Base-by-base conservation (phyloP, 805 yeast genomes). In the Candida patagonica region DNA sequence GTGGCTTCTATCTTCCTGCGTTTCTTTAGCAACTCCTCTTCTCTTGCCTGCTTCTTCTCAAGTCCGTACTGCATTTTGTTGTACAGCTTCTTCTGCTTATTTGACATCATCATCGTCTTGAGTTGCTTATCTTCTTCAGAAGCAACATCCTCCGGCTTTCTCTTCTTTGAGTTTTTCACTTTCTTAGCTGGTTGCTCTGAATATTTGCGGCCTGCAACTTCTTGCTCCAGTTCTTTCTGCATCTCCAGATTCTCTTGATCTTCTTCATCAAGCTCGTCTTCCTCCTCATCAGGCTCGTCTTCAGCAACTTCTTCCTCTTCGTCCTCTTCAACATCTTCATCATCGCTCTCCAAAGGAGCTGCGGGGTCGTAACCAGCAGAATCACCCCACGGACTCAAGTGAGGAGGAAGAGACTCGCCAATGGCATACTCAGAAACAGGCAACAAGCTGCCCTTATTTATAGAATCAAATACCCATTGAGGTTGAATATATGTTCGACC, bases 381-480 rank as follows among this genome's bases (percentile, higher is more conserved):
- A 66, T 92, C 98, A 52, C 97, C 97, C 97, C 98, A 92, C 68
- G 98, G 98, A 38, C 95, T 84, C 55, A 92, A 69, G 63, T 92
- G 98, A 26, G 98, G 96, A 33, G 98, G 98, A 48, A 92, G 70
- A 4, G 85, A 67, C 65, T 89, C 96, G 42, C 98, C 98, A 4
- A 96, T 95, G 32, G 94, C 82, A 57, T 92, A 92, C 41, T 70
- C 71, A 41, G 80, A 78, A 17, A 85, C 95, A 15, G 92, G 76
- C 44, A 82, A 68, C 45, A 92, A 68, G 44, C 73, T 68, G 37
- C 76, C 73, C 63, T 81, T 80, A 67, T 92, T 92, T 45, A 92
- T 66, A 55, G 81, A 79, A 60, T 92, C 98, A 60, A 92, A 88
- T 23, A 92, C 70, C 98, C 98, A 92, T 68, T 92, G 98, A 15